Base-by-base conservation (phyloP, 495 filamentous ascomycete genomes). In the Aspergillus ostianus region DNA sequence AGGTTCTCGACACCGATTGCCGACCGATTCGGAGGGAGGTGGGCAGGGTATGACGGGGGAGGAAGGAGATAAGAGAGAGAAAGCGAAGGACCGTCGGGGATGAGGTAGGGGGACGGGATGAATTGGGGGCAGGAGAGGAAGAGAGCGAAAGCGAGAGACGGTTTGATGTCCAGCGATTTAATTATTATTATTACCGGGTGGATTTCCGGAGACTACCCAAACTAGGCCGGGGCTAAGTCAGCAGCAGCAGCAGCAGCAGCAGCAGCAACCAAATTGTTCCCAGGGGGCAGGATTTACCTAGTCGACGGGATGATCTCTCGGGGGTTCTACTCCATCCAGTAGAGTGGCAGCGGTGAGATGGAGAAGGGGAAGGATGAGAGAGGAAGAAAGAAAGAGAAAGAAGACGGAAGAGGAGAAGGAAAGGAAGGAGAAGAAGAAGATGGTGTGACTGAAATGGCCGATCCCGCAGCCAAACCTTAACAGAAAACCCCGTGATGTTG, bases 1-100 rank as follows among this genome's bases (percentile, higher is more conserved):
- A 69, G 69, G 67, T 4, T 70, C 70, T 71, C 63, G 62, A 67
- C 54, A 47, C 49, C 62, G 62, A 57, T 51, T 61, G 32, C 41
- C 50, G 56, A 53, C 55, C 59, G 60, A 60, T 60, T 64, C 62
- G 45, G 20, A 45, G 58, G 61, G 48, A 53, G 50, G 19, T n/a
- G 21, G 21, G 46, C 46, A 47, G 46, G 19, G 21, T n/a, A 47
- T 17, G 36, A n/a, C 45, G 52, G 44, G 29, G 53, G 46, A 26
- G 32, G 55, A 50, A 15, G 46, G 19, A 54, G 21, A 55, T 1
- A 20, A 18, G 19, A 21, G 30, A 9, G 36, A 47, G 23, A 56
- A 5, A 20, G 36, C 26, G 44, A 47, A 32, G 45, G 41, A 30
- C 41, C 45, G 18, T 21, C 23, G 29, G 18, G 17, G 52, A 29